Evolutionary conservation across 139 green algal species (phyloP).

Genomic region (Yamagishiella unicocca): DNA sequence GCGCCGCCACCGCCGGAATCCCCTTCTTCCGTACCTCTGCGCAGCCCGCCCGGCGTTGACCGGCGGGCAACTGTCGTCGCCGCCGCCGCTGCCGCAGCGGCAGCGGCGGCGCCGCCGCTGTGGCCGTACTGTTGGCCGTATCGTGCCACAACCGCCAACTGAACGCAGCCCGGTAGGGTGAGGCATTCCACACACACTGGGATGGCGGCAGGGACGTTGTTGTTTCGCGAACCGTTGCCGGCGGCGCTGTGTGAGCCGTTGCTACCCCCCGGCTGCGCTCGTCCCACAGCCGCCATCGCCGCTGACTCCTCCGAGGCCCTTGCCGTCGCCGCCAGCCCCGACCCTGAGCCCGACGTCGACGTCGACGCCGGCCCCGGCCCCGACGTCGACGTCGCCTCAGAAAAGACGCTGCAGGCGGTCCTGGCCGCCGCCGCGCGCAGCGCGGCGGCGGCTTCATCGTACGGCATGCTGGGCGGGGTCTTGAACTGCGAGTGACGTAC

Average conservation of each 20-base stretch:
- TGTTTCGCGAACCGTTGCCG: neutral
- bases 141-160: neutral
- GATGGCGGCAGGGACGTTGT: neutral
- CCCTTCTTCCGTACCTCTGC: too few relatives aligned
- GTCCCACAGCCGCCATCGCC: neutral
- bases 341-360: neutral
- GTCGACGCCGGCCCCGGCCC: neutral
- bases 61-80: neutral
- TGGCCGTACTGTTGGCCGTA: neutral
- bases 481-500: neutral
- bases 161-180: neutral
- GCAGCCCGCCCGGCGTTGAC: neutral
- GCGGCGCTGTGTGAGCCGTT: neutral
- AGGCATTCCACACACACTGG: neutral
- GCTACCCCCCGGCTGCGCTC: neutral
- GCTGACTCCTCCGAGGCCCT: neutral
- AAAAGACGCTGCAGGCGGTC: neutral
- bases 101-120: too few relatives aligned
- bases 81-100: neutral
- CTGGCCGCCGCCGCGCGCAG: neutral
- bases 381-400: neutral
- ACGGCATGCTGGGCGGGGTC: neutral
- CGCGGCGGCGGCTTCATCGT: neutral
- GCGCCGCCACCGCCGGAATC: too few relatives aligned
- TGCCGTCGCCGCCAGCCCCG: neutral